Conservation (phyloP, 768 basidiomycete species). For the Jaapia argillacea region DNA sequence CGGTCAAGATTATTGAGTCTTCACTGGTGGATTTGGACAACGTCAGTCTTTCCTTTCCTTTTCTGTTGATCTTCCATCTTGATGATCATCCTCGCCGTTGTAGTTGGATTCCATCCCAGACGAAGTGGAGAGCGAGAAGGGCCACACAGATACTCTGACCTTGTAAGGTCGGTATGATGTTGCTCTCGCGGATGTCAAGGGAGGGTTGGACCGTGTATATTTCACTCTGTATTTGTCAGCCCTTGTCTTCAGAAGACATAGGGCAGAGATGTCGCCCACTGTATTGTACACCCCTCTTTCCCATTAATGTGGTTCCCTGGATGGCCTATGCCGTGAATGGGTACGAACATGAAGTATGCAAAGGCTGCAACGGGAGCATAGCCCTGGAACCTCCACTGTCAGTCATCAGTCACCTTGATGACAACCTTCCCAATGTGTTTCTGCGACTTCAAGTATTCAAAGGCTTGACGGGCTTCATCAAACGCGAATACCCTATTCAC, state of each 20-base stretch:
- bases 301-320: too few relatives aligned
- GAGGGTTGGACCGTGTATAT: too few relatives aligned
- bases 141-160: conserved; percentile 36
- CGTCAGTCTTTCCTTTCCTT: conserved; percentile 27
- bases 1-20: conserved; percentile 66
- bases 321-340: too few relatives aligned
- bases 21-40: conserved; percentile 74
- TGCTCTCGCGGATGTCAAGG: too few relatives aligned
- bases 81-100: conserved; percentile 13
- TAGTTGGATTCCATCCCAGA: conserved; percentile 57
- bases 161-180: too few relatives aligned
- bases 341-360: too few relatives aligned
- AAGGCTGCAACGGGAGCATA: too few relatives aligned
- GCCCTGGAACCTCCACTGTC: too few relatives aligned
- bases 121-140: conserved; percentile 51
- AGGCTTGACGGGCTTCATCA: conserved; percentile 41
- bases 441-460: conserved; percentile 40
- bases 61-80: neutral
- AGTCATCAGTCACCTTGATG: conserved; percentile 27
- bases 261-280: too few relatives aligned
- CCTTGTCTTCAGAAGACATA: too few relatives aligned
- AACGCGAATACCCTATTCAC: conserved; percentile 52
- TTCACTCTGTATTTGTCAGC: too few relatives aligned
- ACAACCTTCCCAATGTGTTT: conserved; percentile 55
- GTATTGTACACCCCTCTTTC: too few relatives aligned